Percentiles rank a stretch among this genome's conserved stretches.
These are phyloP conservation scores for Fusarium anthophilum DNA, from an alignment of 2,329 filamentous ascomycete species.

Conservation along the genomic window DNA sequence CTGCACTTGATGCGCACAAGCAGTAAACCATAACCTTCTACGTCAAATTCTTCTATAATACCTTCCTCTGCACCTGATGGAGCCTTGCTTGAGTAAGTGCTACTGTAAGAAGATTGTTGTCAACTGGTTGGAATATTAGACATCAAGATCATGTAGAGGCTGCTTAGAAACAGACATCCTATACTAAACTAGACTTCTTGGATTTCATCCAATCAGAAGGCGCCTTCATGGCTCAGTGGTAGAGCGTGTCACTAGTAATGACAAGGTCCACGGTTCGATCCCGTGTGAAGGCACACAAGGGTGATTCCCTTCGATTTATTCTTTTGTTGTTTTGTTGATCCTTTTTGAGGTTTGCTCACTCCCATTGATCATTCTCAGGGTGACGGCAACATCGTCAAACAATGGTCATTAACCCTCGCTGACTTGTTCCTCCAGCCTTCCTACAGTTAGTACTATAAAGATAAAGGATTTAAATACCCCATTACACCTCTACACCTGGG, in stretches of 20 bases:
- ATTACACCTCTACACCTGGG: background rate
- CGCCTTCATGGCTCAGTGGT: slow-evolving; percentile 29
- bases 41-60: background rate
- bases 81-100: background rate
- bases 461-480: rapidly evolving
- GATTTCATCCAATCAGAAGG: background rate
- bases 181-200: too few relatives aligned
- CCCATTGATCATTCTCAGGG: background rate
- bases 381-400: background rate
- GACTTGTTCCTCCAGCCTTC: background rate
- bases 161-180: rapidly evolving
- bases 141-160: background rate
- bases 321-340: too few relatives aligned
- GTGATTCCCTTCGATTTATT: background rate
- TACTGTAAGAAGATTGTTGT: background rate
- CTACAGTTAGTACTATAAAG: too few relatives aligned
- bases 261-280: slow-evolving; percentile 33
- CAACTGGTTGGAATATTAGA: background rate
- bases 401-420: background rate
- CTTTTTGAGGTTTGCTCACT: background rate
- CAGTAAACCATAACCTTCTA: background rate
- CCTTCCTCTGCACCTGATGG: rapidly evolving
- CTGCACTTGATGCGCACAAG: background rate
- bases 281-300: slow-evolving; percentile 14
- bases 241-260: slow-evolving; percentile 34